Evolutionary conservation across 306 rosid genomes (phyloP).

Genomic region (Cicer judaicum): DNA sequence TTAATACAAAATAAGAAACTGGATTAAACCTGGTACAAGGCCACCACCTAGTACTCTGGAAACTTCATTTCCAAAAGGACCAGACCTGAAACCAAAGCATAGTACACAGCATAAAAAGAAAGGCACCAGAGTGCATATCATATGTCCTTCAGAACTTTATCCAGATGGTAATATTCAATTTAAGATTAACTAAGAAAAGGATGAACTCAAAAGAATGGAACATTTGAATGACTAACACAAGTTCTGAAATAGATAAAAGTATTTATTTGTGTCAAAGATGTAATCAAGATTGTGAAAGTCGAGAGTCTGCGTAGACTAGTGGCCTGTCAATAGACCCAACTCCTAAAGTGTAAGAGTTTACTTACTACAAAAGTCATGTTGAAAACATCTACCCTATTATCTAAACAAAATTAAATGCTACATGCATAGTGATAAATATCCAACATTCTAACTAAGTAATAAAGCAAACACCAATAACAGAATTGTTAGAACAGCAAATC

Average conservation of each 20-base stretch:
- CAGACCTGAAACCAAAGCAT: conserved; percentile 60
- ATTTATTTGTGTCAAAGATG: neutral
- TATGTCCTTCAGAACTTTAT: neutral
- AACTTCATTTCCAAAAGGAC: conserved; percentile 80
- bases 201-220: neutral
- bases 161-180: neutral
- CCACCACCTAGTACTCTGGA: conserved; percentile 96
- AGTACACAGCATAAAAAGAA: conserved; percentile 31
- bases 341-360: neutral
- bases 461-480: neutral
- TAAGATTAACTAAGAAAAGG: neutral
- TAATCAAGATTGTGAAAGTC: neutral
- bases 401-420: neutral
- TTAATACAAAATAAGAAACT: conserved; percentile 30
- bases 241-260: conserved; percentile 10
- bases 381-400: neutral
- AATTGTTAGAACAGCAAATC: neutral
- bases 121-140: conserved; percentile 8
- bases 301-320: neutral
- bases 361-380: neutral
- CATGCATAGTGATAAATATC: neutral
- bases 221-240: neutral
- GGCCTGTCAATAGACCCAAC: neutral
- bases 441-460: neutral
- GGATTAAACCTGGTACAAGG: conserved; percentile 78